These are phyloP conservation scores for Colletotrichum gloeosporioides DNA, from an alignment of 2,329 filamentous ascomycete genomes.

Conservation along the genomic window DNA sequence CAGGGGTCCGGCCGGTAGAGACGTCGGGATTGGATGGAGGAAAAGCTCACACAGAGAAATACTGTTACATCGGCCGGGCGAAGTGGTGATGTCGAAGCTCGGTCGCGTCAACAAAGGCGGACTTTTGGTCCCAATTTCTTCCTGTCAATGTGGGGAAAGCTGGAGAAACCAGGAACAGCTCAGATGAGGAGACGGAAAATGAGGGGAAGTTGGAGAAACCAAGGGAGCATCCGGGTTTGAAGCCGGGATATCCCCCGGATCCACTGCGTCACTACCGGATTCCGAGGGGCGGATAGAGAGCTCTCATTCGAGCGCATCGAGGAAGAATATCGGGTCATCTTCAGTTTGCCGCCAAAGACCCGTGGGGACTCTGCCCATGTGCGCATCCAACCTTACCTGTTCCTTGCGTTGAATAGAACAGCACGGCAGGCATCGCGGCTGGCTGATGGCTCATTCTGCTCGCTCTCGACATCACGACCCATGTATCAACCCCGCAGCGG, in stretches of 20 bases:
- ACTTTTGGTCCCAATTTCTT: not conserved
- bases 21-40: not conserved
- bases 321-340: not conserved
- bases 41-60: not conserved
- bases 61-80: slow-evolving; percentile 15
- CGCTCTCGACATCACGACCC: not conserved
- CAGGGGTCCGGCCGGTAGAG: not conserved
- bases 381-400: not conserved
- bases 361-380: not conserved
- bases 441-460: not conserved
- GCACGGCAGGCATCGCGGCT: not conserved
- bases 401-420: not conserved
- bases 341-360: not conserved
- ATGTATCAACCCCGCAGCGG: not conserved
- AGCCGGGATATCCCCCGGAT: slow-evolving; percentile 6
- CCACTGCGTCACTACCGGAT: slow-evolving; percentile 12
- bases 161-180: not conserved
- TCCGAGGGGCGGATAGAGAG: not conserved
- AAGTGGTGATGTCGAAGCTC: not conserved
- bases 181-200: not conserved
- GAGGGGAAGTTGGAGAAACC: slow-evolving; percentile 18
- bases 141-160: not conserved
- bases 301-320: slow-evolving; percentile 20
- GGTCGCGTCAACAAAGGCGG: not conserved
- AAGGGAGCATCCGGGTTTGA: not conserved